Evolutionary conservation across 352 stramenopile species (phyloP).

Genomic region (Halophytophthora batemanensis): DNA sequence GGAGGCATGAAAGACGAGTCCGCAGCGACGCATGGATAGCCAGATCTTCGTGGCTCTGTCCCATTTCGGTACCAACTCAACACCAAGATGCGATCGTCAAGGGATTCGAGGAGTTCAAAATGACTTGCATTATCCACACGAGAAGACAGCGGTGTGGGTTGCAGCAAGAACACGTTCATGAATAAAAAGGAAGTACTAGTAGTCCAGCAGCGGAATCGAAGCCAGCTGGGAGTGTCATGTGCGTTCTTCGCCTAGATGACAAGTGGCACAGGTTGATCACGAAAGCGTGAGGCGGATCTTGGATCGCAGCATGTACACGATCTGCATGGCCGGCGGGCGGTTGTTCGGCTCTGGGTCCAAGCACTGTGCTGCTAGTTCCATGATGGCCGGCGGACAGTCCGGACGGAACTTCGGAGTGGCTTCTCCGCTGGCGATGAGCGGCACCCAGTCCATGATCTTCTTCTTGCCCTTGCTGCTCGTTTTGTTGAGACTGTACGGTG

Average conservation of each 20-base stretch:
- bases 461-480: conserved; percentile 35
- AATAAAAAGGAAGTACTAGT: too few species aligned
- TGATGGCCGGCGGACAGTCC: conserved; percentile 33
- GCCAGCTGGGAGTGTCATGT: too few species aligned
- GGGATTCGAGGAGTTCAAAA: too few species aligned
- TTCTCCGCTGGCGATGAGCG: conserved; percentile 27
- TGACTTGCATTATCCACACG: too few species aligned
- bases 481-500: conserved; percentile 38
- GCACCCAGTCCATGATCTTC: conserved; percentile 37
- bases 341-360: conserved; percentile 38
- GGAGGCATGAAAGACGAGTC: too few species aligned
- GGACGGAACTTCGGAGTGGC: conserved; percentile 34
- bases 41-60: too few species aligned
- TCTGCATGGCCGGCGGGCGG: conserved; percentile 39
- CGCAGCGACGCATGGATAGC: too few species aligned
- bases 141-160: too few species aligned
- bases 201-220: too few species aligned
- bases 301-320: conserved; percentile 42
- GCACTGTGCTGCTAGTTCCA: conserved; percentile 33
- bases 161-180: too few species aligned
- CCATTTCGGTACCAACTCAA: too few species aligned
- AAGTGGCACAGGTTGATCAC: background rate
- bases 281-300: conserved; percentile 39
- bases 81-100: too few species aligned
- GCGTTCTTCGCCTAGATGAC: background rate